Percentiles rank a stretch among this genome's conserved stretches.
These are phyloP conservation scores for Verticillium longisporum DNA, from an alignment of 2,329 filamentous ascomycete species.

Conservation along the genomic window DNA sequence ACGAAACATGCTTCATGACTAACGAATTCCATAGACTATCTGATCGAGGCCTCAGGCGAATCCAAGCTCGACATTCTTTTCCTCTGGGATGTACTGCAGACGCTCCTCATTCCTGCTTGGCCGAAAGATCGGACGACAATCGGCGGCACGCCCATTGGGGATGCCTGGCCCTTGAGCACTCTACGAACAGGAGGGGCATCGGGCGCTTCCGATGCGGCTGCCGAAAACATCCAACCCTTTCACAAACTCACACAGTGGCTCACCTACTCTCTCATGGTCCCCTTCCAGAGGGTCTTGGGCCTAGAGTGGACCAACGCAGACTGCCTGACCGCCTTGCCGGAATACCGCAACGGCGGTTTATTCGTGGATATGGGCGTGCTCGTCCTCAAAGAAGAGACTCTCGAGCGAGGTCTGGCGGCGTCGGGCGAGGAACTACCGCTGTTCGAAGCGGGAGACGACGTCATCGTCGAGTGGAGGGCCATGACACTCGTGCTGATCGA, in stretches of 20 bases:
- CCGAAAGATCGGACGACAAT: constrained; percentile 44
- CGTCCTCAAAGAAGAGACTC: constrained; percentile 64
- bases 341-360: constrained; percentile 87
- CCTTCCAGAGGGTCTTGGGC: constrained; percentile 74
- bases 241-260: constrained; percentile 96
- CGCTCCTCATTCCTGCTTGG: constrained; percentile 40
- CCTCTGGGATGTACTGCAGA: constrained; percentile 36
- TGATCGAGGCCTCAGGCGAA: constrained; percentile 21
- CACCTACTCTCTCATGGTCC: constrained; percentile 87
- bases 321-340: constrained; percentile 78
- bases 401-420: constrained; percentile 60
- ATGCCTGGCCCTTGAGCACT: constrained; percentile 38
- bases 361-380: constrained; percentile 80
- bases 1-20: not conserved
- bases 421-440: constrained; percentile 46
- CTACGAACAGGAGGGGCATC: constrained; percentile 8
- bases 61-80: constrained; percentile 26
- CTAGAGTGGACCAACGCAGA: constrained; percentile 77
- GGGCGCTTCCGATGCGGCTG: not conserved
- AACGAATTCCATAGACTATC: constrained; percentile 24
- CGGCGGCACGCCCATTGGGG: constrained; percentile 34
- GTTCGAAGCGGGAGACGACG: constrained; percentile 53
- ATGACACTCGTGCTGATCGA: constrained; percentile 56
- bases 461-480: constrained; percentile 59
- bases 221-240: constrained; percentile 65